Evolutionary conservation across 345 rosid species (phyloP).

Genomic region (Psidium guajava): DNA sequence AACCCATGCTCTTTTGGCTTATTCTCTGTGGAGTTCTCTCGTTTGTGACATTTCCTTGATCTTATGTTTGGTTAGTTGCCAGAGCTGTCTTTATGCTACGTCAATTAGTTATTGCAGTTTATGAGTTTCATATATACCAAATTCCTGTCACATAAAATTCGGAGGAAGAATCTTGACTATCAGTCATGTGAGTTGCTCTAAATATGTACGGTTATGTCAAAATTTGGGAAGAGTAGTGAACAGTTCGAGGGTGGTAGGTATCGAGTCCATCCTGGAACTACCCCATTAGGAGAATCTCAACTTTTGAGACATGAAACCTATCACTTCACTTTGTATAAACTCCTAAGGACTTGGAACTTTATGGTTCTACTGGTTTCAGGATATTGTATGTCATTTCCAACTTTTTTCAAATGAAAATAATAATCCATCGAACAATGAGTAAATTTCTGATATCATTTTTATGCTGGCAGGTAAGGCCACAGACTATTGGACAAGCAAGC

Average conservation of each 20-base stretch:
- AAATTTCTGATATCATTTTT: neutral
- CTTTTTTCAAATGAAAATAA: neutral
- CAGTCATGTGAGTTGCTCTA: neutral
- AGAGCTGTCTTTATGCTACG: neutral
- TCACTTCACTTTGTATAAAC: neutral
- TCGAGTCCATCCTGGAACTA: neutral
- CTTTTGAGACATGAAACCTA: neutral
- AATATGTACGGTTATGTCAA: neutral
- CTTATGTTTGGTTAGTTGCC: neutral
- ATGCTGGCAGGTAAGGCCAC: constrained; percentile 70
- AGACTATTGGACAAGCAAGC: constrained; percentile 78
- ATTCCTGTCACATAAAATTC: neutral
- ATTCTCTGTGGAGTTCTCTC: neutral
- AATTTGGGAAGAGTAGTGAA: neutral
- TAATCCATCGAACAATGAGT: neutral
- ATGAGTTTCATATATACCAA: neutral
- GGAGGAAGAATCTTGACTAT: neutral
- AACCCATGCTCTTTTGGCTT: neutral
- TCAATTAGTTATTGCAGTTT: neutral
- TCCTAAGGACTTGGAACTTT: neutral
- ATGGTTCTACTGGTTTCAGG: neutral
- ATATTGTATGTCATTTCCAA: neutral
- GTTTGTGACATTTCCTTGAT: neutral
- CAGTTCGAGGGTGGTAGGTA: neutral
- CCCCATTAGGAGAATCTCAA: neutral